Evolutionary conservation across 2,329 filamentous ascomycete species (phyloP), one percentile per base, ranked within the genome.

Genomic region (Trichoderma citrinoviride): DNA sequence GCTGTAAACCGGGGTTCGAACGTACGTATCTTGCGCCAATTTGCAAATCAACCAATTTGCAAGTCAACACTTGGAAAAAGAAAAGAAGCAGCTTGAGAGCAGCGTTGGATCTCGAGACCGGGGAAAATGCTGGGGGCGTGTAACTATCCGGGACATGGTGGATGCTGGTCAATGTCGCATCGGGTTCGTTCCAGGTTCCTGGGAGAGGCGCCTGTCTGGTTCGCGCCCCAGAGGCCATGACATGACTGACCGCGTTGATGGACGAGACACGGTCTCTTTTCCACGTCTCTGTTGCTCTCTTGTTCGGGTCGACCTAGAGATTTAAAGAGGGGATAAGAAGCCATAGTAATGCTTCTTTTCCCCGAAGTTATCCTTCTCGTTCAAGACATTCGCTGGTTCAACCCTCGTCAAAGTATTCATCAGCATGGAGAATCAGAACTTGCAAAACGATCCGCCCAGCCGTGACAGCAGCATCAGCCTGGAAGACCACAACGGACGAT

Each of bases 391-490:
- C 33, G 17, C 15, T 23, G 4, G 14, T 29, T 44, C 3, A 8
- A 19, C 25, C 33, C 33, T 43, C 44, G 2, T 41, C 37, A 7
- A 27, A 8, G 23, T 14, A 5, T 52, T 41, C 12, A 6, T n/a
- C 37, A 52, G 12, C 10, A 62, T 62, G 58, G 58, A 53, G 19
- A 21, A 54, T 27, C 58, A 25, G 19, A 21, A 10, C 19, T 27
- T 19, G 37, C 58, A 43, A 46, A 40, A 54, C 3, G 58, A 7
- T 10, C 25, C 12, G 6, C 40, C 12, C 40, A 62, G 58, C 23
- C 58, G 40, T 21, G 40, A 37, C n/a, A 62, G 58, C 27, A 62
- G 58, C 23, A 62, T 62, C 14, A 62, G 58, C 41, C 15, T 62
- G 49, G 58, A 62, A 21, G 58, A 62, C n/a, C 47, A 46, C 17